phyloP scores from a whole-genome alignment of 2,329 filamentous ascomycete genomes.

The Pseudopyricularia cyperi region DNA sequence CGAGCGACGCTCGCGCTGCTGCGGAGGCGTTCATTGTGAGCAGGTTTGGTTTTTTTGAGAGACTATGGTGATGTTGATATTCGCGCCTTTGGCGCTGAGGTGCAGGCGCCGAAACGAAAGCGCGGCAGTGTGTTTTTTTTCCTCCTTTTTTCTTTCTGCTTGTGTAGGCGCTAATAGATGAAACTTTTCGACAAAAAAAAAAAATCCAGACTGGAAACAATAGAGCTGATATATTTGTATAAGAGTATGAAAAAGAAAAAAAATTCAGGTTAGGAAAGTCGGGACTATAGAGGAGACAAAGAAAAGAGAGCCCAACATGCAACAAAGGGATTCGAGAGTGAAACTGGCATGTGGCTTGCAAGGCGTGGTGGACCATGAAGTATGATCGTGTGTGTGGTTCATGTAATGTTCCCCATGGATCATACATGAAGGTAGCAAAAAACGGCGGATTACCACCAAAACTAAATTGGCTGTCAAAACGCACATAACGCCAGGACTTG shows the following conservation, averaged over 20 bases:
- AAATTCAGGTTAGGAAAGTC: neutral
- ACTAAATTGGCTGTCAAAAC: too few relatives aligned
- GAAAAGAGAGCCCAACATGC: neutral
- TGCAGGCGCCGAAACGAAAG: neutral
- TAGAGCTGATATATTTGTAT: neutral
- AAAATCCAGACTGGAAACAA: neutral
- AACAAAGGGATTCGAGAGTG: neutral
- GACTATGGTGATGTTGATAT: neutral
- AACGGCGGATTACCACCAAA: too few relatives aligned
- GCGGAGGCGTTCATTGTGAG: constrained; percentile 2
- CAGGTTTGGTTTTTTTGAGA: neutral
- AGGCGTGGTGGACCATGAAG: too few relatives aligned
- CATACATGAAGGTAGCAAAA: too few relatives aligned
- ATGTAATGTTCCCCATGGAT: too few relatives aligned
- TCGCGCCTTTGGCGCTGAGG: neutral
- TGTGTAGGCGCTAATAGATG: neutral
- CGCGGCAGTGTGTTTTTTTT: too few relatives aligned
- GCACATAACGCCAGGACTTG: too few relatives aligned
- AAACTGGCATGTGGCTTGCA: neutral
- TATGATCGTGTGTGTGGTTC: too few relatives aligned
- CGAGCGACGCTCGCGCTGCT: neutral
- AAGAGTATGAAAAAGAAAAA: neutral
- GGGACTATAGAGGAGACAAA: neutral
- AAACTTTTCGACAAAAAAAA: neutral
- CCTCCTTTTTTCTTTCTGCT: too few relatives aligned